Evolutionary conservation across 106 monocot genomes (phyloP).

Genomic region (Acorus gramineus): DNA sequence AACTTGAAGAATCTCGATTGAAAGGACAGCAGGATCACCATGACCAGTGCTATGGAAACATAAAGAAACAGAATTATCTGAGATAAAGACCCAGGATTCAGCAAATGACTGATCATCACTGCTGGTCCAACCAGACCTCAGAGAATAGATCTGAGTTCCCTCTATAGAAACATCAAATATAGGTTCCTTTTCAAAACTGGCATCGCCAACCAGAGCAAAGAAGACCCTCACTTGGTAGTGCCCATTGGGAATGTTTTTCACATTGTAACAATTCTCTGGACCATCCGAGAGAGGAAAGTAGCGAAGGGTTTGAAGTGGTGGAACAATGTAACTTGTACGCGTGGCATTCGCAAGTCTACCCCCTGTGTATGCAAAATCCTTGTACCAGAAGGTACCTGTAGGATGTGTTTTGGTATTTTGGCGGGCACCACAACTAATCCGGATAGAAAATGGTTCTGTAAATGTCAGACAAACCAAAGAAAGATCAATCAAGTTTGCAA

Average conservation of each 20-base stretch:
- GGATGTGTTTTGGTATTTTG: constrained; percentile 43
- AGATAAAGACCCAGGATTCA: constrained; percentile 62
- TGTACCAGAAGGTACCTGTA: constrained; percentile 66
- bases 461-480: not conserved
- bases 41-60: constrained; percentile 96
- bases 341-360: constrained; percentile 66
- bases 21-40: constrained; percentile 88
- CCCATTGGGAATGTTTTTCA: constrained; percentile 56
- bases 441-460: constrained; percentile 76
- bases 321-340: constrained; percentile 40
- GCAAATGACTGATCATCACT: constrained; percentile 71
- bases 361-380: constrained; percentile 86
- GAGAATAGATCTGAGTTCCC: constrained; percentile 81
- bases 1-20: constrained; percentile 84
- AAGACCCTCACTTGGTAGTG: constrained; percentile 68
- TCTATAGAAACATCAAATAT: constrained; percentile 82
- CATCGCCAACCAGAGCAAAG: constrained; percentile 52
- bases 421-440: constrained; percentile 84
- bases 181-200: constrained; percentile 61
- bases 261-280: constrained; percentile 87
- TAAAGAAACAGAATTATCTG: constrained; percentile 32
- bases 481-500: too few relatives aligned
- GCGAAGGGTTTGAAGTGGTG: constrained; percentile 78
- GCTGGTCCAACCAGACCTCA: constrained; percentile 73
- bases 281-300: constrained; percentile 95